Evolutionary conservation across 2,329 filamentous ascomycete genomes (phyloP).

Genomic region (Exophiala spinifera): DNA sequence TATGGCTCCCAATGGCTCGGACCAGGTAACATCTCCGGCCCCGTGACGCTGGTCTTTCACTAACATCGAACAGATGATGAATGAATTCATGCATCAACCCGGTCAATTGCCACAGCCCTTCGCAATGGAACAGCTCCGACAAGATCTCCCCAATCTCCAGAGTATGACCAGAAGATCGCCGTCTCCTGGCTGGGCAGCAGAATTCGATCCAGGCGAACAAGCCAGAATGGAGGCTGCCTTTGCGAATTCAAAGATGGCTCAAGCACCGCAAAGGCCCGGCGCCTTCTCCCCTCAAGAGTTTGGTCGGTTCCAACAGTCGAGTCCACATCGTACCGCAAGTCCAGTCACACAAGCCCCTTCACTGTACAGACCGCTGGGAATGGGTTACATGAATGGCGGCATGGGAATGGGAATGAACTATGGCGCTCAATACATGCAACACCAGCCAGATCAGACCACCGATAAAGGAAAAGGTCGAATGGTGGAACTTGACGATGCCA

Average conservation of each 20-base stretch:
- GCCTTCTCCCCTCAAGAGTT: conserved; percentile 82
- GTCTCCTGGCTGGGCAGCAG: conserved; percentile 61
- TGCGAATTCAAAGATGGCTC: conserved; percentile 39
- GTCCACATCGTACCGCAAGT: conserved; percentile 54
- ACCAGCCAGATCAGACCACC: conserved; percentile 40
- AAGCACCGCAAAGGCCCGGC: conserved; percentile 41
- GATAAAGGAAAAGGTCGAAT: conserved; percentile 79
- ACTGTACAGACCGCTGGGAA: conserved; percentile 50
- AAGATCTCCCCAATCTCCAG: conserved; percentile 57
- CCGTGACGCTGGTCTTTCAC: conserved; percentile 5
- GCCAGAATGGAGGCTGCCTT: conserved; percentile 69
- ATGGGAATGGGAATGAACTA: conserved; percentile 56
- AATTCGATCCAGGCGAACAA: conserved; percentile 63
- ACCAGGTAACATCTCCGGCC: conserved; percentile 54
- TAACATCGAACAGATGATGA: conserved; percentile 69
- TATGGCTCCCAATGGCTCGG: conserved; percentile 66
- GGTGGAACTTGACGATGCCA: conserved; percentile 86
- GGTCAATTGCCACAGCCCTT: conserved; percentile 55
- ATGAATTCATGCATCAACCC: conserved; percentile 82
- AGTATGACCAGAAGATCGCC: conserved; percentile 49
- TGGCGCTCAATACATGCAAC: conserved; percentile 49
- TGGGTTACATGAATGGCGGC: conserved; percentile 38
- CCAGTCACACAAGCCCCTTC: conserved; percentile 52
- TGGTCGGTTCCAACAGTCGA: conserved; percentile 70
- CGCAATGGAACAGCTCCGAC: conserved; percentile 64